Base-by-base conservation (phyloP, 805 yeast species). In the Metschnikowia corniflorae region DNA sequence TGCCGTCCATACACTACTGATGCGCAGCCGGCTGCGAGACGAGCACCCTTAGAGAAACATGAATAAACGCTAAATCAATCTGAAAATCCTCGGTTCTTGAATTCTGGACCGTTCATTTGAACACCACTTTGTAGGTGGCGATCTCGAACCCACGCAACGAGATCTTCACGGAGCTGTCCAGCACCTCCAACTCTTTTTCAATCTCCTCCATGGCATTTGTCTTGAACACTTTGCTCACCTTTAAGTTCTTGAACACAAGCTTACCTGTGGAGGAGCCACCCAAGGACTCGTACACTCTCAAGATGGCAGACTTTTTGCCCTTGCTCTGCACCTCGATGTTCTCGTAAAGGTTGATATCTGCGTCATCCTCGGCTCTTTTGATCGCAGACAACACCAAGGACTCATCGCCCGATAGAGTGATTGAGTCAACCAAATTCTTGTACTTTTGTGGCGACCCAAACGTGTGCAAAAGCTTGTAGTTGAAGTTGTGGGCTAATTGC, bases 311-410 rank as follows among this genome's bases (percentile, higher is more conserved):
- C 32, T 55, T 57, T 33, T 66, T 60, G 7, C 73, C 74, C 22
- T 56, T 51, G 35, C 60, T 57, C 30, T 69, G 68, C 29, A 73
- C 67, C 7, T 80, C 76, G 28, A 72, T 57, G 20, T 60, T 53
- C 54, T 55, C 49, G 54, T 77, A 74, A 6, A 63, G 51, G 64
- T 68, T 67, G 28, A 76, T 71, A 30, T 71, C 79, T 20, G 56
- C 66, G 56, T 91, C 97, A 53, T 83, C 87, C 54, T 89, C 97
- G 9, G 86, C 88, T 50, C 97, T 75, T 63, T 93, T 93, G 32
- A 93, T 60, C 46, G 86, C 79, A 4, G 91, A 78, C 32, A 91
- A 58, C 6, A 89, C 71, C 37, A 91, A 63, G 42, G 80, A 77
- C 6, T 63, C 62, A 42, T 76, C 78, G 15, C 86, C 84, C 7